Evolutionary conservation across 1,284 basidiomycete genomes (phyloP).

Genomic region (Grifola frondosa): DNA sequence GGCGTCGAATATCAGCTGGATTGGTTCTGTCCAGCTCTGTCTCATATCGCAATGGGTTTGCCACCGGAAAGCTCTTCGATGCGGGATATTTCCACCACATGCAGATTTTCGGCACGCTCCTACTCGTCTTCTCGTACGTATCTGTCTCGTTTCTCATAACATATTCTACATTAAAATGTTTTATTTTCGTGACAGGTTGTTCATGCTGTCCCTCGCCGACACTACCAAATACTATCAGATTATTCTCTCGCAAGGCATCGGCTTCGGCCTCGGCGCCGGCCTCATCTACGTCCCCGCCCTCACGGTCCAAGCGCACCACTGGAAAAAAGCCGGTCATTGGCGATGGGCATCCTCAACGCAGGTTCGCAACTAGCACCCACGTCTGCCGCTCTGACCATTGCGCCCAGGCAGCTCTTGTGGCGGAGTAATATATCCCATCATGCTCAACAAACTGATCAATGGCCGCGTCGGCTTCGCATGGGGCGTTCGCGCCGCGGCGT

Average conservation of each 20-base stretch:
- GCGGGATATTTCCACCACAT: conserved; percentile 18
- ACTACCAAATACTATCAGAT: conserved; percentile 26
- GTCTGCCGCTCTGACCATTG: no score
- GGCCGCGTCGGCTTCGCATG: conserved; percentile 16
- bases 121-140: conserved; percentile 11
- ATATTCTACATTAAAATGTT: not conserved
- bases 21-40: conserved; percentile 38
- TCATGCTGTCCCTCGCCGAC: conserved; percentile 28
- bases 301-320: conserved; percentile 14
- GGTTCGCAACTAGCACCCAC: no score
- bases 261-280: conserved; percentile 43
- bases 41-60: conserved; percentile 29
- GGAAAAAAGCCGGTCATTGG: conserved; percentile 11
- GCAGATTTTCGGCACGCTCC: not conserved
- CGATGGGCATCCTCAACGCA: conserved; percentile 25
- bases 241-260: conserved; percentile 34
- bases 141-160: not conserved
- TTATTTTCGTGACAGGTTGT: no score
- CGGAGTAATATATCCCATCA: conserved; percentile 29
- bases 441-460: conserved; percentile 29
- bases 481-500: conserved; percentile 25
- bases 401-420: conserved; percentile 27
- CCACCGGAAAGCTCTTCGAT: conserved; percentile 31
- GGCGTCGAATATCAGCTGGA: conserved; percentile 42
- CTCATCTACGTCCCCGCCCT: conserved; percentile 30